phyloP scores from a whole-genome alignment of 306 rosid genomes.

The Hippophae gyantsensis region DNA sequence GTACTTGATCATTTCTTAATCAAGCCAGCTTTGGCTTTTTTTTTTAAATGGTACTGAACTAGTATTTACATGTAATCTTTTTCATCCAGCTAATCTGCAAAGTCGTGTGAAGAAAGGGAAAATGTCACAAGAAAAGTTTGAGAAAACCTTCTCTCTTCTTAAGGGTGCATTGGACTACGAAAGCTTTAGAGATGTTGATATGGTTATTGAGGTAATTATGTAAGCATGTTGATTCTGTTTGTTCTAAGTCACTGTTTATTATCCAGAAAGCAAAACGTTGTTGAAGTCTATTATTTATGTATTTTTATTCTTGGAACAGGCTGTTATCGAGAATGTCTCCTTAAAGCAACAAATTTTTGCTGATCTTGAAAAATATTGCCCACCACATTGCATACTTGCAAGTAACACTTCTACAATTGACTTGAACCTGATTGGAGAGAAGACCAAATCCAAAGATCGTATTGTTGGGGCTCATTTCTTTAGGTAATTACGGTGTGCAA shows the following conservation, averaged over 20 bases:
- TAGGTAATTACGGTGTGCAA: conserved; percentile 40
- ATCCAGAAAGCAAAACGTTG: conserved; percentile 4
- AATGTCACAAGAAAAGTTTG: conserved; percentile 60
- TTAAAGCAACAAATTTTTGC: conserved; percentile 86
- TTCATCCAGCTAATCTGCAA: conserved; percentile 73
- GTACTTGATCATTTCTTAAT: too few species aligned
- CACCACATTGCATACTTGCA: conserved; percentile 80
- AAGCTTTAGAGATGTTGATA: conserved; percentile 70
- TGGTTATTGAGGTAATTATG: conserved; percentile 80
- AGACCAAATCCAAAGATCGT: conserved; percentile 66
- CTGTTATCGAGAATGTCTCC: conserved; percentile 78
- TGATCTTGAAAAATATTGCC: conserved; percentile 89
- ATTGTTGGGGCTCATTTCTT: conserved; percentile 94
- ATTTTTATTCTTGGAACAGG: conserved; percentile 52
- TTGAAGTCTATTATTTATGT: conserved; percentile 10
- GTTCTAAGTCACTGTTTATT: conserved; percentile 8
- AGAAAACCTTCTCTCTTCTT: conserved; percentile 49
- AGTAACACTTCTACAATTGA: conserved; percentile 97
- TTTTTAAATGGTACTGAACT: too few species aligned
- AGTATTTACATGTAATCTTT: background rate
- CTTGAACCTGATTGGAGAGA: conserved; percentile 83
- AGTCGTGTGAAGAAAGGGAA: conserved; percentile 65
- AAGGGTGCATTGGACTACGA: conserved; percentile 81
- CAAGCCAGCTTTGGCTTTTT: too few species aligned
- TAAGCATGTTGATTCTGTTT: conserved; percentile 4